Conservation (phyloP, 2,329 filamentous ascomycete species). For the Cladobotryum mycophilum region DNA sequence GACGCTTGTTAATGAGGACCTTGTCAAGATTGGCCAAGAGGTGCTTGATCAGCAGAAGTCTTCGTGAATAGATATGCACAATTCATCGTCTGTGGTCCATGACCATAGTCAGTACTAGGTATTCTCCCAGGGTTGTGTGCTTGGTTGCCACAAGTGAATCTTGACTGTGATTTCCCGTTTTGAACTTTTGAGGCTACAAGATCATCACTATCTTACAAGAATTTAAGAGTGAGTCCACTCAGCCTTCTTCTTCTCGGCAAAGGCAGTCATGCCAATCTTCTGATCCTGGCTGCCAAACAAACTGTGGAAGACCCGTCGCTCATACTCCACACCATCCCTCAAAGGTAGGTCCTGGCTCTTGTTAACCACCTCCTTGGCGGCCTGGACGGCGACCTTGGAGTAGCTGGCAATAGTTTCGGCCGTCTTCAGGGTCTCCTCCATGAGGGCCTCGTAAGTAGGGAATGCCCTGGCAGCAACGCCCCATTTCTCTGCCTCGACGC, state of each 20-base stretch:
- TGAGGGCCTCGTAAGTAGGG: conserved; percentile 70
- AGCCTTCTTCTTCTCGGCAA: conserved; percentile 89
- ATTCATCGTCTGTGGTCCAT: background rate
- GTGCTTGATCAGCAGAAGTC: background rate
- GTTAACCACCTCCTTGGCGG: conserved; percentile 96
- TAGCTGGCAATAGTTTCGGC: conserved; percentile 86
- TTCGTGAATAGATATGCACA: background rate
- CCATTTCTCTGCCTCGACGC: conserved; percentile 81
- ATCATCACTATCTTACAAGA: background rate
- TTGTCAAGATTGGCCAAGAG: conserved; percentile 7
- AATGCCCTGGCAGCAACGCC: conserved; percentile 82
- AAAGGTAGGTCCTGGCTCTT: conserved; percentile 92
- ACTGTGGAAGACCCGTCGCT: conserved; percentile 86
- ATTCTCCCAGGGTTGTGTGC: background rate
- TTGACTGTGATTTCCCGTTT: background rate
- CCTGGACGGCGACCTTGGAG: conserved; percentile 80
- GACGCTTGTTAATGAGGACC: conserved; percentile 5
- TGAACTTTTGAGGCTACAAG: background rate
- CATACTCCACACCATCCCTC: conserved; percentile 88
- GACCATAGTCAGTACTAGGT: background rate
- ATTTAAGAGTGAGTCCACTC: conserved; percentile 79
- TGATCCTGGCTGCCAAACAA: conserved; percentile 94
- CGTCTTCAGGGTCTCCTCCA: conserved; percentile 73
- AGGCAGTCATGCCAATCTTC: conserved; percentile 94
- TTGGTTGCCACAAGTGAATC: background rate